Base-by-base conservation (phyloP, 345 rosid genomes). In the Tarenaya hassleriana region DNA sequence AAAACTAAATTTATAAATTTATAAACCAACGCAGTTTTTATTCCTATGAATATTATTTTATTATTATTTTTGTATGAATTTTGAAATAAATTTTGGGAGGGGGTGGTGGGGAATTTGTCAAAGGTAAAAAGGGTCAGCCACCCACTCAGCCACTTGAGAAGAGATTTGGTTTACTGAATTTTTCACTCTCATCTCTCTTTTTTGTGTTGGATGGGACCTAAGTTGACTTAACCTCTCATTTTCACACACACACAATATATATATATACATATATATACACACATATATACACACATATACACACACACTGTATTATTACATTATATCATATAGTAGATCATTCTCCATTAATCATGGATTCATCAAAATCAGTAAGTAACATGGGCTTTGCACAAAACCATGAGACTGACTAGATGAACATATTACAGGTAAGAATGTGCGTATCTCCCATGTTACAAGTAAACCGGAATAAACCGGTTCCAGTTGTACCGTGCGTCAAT, bases 151-250 rank as follows among this genome's bases (percentile, higher is more conserved):
- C 45, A 50, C 52, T 56, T 41, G 52, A 15, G 29, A 52, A 52
- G 15, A 33, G 58, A 44, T 45, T 52, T 58, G 58, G 70, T 64
- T 58, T 51, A 21, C 49, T 50, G 69, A 47, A 52, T 58, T 58
- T 51, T 24, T 58, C 45, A n/a, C 63, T 50, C 54, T 43, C 41
- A 10, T 47, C 7, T 41, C 49, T 56, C 17, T 45, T 42, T 27
- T 56, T 64, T 41, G 50, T 41, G 57, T 49, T 44, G 58, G 63
- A 51, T 58, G 60, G 64, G 55, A 66, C 60, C 50, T 24, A 33
- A 44, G 64, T 46, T 66, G 55, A 58, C 70, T 60, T 58, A n/a
- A 33, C 0, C 52, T 21, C 49, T 46, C 32, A 58, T 52, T 58
- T 58, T 66, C 55, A 52, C n/a, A n/a, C n/a, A n/a, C n/a, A n/a